A percentile compares a stretch with the other conserved stretches of the same genome.
Conservation (phyloP, 2,329 filamentous ascomycete species). For the Microcyclospora tardicrescens region DNA sequence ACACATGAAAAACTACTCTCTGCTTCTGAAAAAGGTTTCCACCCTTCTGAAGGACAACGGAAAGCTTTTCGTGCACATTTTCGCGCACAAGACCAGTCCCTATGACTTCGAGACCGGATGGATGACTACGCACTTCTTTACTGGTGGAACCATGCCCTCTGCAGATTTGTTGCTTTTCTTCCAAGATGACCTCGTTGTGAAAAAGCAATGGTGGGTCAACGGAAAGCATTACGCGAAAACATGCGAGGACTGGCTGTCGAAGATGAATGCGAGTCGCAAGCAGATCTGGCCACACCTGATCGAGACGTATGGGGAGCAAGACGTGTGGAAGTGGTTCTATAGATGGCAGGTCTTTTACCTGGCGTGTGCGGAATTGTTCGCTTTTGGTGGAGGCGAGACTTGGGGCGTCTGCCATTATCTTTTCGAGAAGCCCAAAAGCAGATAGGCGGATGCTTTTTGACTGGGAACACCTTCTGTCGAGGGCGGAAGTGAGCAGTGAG, state of each 20-base stretch:
- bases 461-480: too few species aligned
- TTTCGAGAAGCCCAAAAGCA: constrained; percentile 42
- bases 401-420: constrained; percentile 57
- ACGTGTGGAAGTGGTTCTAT: constrained; percentile 51
- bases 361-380: constrained; percentile 58
- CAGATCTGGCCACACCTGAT: constrained; percentile 51
- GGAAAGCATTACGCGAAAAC: constrained; percentile 57
- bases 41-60: constrained; percentile 48
- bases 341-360: constrained; percentile 62
- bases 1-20: constrained; percentile 65
- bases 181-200: constrained; percentile 46
- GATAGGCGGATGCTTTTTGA: too few species aligned
- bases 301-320: constrained; percentile 51
- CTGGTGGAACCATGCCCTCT: constrained; percentile 58
- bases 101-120: constrained; percentile 61
- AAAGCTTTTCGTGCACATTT: constrained; percentile 58
- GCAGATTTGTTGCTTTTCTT: constrained; percentile 55
- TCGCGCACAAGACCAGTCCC: constrained; percentile 49
- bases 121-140: constrained; percentile 65
- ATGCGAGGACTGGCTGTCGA: constrained; percentile 55
- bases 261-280: constrained; percentile 46
- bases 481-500: too few species aligned
- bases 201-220: constrained; percentile 58
- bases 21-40: constrained; percentile 50
- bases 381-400: constrained; percentile 49